phyloP scores from a whole-genome alignment of 2,329 filamentous ascomycete species.

The Botryotinia calthae region DNA sequence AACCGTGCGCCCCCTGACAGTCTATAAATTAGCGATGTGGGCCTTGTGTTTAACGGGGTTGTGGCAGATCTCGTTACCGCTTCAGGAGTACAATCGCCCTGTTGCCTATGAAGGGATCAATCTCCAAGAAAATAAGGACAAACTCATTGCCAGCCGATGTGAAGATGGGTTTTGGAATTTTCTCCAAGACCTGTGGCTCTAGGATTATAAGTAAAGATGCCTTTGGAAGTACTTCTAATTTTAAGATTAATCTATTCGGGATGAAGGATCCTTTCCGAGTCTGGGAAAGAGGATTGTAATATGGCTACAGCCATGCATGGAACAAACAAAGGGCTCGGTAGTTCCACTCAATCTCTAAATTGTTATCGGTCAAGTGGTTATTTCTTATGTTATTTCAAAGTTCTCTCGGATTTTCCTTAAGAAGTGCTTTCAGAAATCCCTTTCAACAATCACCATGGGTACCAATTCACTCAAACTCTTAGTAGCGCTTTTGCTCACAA shows the following conservation, averaged over 20 bases:
- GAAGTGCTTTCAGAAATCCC: background rate
- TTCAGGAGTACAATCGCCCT: background rate
- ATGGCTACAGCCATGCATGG: background rate
- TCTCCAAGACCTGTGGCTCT: background rate
- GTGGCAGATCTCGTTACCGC: background rate
- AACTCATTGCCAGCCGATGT: background rate
- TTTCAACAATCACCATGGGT: background rate
- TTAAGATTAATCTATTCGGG: background rate
- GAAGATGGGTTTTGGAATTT: background rate
- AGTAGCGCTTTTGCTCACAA: background rate
- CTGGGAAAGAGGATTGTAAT: background rate
- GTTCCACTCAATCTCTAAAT: background rate
- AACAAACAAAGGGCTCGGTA: background rate
- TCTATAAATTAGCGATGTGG: background rate
- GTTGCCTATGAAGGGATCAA: background rate
- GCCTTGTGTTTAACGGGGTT: background rate
- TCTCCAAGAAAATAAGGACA: background rate
- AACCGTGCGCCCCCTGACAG: background rate
- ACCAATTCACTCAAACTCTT: background rate
- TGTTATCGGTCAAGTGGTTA: background rate
- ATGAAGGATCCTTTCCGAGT: background rate
- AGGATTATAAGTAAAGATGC: background rate
- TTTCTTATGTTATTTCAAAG: background rate
- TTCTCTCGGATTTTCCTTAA: background rate
- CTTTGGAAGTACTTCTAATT: background rate